Evolutionary conservation across 2,329 filamentous ascomycete genomes (phyloP), one percentile per base, ranked within the genome.

Genomic region (Penicillium sp.): DNA sequence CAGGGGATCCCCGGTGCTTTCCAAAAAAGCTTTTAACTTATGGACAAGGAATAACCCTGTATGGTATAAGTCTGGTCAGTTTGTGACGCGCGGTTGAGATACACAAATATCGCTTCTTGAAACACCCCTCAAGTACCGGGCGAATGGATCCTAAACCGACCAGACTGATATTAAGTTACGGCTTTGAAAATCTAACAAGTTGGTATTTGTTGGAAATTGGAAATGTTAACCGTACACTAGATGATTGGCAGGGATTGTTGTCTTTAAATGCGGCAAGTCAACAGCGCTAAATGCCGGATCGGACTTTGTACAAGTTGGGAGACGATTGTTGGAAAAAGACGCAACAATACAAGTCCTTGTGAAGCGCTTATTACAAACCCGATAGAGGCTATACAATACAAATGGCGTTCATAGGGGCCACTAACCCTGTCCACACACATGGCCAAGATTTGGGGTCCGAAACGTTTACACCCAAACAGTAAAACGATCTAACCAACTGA

Each of bases 211-310:
- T 54, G 19, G 23, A 6, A 48, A 12, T 21, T 15, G 10, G 1
- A n/a, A 31, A 27, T n/a, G 4, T 19, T n/a, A 49, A 13, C 9
- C 21, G 19, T 38, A 25, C 19, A 9, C 15, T 15, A 15, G 19
- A 41, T n/a, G 33, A 31, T 39, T 19, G n/a, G 25, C 10, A 33
- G n/a, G 15, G 12, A 35, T 39, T 25, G 19, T 7, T 15, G 17
- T 10, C 17, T 21, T 19, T 23, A 12, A 15, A 49, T 33, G 31
- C 17, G 31, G 50, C 21, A 10, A n/a, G 31, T 33, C 17, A 33
- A 47, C 57, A 42, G 53, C 49, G 53, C 53, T 56, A 48, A 57
- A 35, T 54, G 49, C 19, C 17, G 43, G 31, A 49, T 36, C 4
- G 19, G 27, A 15, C 3, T 17, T 31, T 4, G 23, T n/a, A 17